Base-by-base conservation (phyloP, 495 filamentous ascomycete species). In the Podospora pseudopauciseta region DNA sequence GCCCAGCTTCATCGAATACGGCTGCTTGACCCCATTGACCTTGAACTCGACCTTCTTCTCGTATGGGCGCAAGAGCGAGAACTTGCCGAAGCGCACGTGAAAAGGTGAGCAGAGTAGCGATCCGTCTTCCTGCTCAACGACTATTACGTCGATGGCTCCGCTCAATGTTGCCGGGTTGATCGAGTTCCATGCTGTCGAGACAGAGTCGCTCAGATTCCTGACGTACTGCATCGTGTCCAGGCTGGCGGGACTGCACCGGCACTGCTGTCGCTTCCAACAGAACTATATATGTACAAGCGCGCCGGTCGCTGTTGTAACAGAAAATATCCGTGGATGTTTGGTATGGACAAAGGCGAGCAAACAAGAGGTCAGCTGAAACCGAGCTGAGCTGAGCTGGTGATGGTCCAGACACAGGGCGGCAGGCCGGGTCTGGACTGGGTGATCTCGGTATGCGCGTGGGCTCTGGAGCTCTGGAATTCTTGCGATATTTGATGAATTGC, bases 1-100 rank as follows among this genome's bases (percentile, higher is more conserved):
- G 26, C 95, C 95, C 16, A 99, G 85, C 79, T 99, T 99, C 95
- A 99, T 98, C 19, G 95, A 86, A 84, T 96, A 97, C 67, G 95
- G 84, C 76, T 97, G 93, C 80, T 93, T 95, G 63, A 85, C 79
- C 71, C 90, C 89, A 85, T 99, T 98, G 84, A 99, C 95, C 72
- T 85, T 87, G 79, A 99, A 99, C 79, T 97, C 94, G 73, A 99
- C 93, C 88, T 99, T 99, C 85, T 98, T 99, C 79, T 99, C 96
- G 72, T 89, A 97, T 3, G 95, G 96, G 62, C 96, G 92, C 70
- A 99, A 81, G 49, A 99, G 82, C 44, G 93, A 96, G 82, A 97
- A 98, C 81, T 99, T 99, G 74, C 95, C 96, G 77, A 99, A 99
- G 62, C 95, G 92, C 68, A 99, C 94, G 79, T 99, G 96, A 78